These are phyloP conservation scores for Aspergillus ochraceus DNA, from an alignment of 2,329 filamentous ascomycete genomes.

Conservation along the genomic window DNA sequence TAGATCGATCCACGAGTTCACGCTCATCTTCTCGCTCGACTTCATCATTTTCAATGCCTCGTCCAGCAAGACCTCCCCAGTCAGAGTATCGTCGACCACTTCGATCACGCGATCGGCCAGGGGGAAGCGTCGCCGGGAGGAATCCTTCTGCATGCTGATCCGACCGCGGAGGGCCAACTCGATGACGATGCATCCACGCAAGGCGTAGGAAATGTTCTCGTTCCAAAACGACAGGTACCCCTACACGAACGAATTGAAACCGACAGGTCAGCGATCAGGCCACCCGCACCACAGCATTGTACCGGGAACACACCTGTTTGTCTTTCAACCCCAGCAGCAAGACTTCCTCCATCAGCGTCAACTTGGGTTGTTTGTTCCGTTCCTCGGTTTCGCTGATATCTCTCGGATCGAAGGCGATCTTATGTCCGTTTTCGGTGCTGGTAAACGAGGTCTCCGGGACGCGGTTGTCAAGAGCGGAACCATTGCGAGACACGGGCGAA, in stretches of 20 bases:
- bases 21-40: constrained; percentile 99
- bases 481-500: constrained; percentile 63
- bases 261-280: constrained; percentile 22
- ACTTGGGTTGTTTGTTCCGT: constrained; percentile 94
- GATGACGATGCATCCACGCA: constrained; percentile 96
- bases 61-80: constrained; percentile 93
- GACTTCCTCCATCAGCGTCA: constrained; percentile 98
- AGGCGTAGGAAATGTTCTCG: constrained; percentile 98
- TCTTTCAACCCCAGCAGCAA: constrained; percentile 94
- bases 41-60: constrained; percentile 99
- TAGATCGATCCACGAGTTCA: constrained; percentile 97
- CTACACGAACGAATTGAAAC: constrained; percentile 47
- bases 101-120: constrained; percentile 92
- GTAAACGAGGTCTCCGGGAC: constrained; percentile 79
- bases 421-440: constrained; percentile 88
- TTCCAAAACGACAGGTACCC: constrained; percentile 99
- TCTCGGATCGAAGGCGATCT: constrained; percentile 95
- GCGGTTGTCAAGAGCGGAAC: constrained; percentile 56
- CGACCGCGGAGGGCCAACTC: constrained; percentile 94
- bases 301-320: constrained; percentile 73
- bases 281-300: not conserved
- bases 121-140: constrained; percentile 85
- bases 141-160: constrained; percentile 98
- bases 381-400: constrained; percentile 97
- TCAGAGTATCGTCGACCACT: constrained; percentile 93